Percentiles rank a stretch among this genome's conserved stretches.
Evolutionary conservation across 805 yeast species (phyloP).

Genomic region (Peterozyma toletana): DNA sequence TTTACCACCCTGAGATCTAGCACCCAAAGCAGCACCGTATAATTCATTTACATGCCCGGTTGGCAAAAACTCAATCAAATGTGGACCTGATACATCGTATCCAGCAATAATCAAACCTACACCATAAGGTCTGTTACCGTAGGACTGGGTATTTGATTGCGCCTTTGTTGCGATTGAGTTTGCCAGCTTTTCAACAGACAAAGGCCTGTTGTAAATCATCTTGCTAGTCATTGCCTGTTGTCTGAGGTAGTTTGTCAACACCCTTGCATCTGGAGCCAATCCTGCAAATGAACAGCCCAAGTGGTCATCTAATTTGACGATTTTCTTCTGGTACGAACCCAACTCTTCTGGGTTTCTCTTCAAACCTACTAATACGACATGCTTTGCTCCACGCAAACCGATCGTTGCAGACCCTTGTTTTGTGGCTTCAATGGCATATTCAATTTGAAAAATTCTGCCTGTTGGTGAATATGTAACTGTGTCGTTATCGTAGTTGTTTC

Average conservation of each 20-base stretch:
- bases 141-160: conserved; percentile 90
- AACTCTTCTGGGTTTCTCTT: conserved; percentile 96
- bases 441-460: conserved; percentile 85
- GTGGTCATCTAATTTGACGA: conserved; percentile 87
- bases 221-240: conserved; percentile 87
- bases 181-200: conserved; percentile 79
- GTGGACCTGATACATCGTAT: conserved; percentile 90
- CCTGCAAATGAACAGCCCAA: conserved; percentile 96
- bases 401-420: conserved; percentile 98
- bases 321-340: conserved; percentile 93
- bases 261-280: conserved; percentile 96
- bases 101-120: conserved; percentile 92
- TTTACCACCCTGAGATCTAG: conserved; percentile 97
- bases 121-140: conserved; percentile 97
- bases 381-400: conserved; percentile 78
- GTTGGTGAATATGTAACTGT: conserved; percentile 96
- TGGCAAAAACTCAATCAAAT: conserved; percentile 91
- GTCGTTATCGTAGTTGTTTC: conserved; percentile 98
- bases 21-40: conserved; percentile 93
- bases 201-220: conserved; percentile 79
- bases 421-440: conserved; percentile 89
- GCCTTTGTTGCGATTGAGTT: conserved; percentile 91
- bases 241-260: conserved; percentile 80
- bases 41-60: conserved; percentile 91
- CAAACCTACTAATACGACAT: conserved; percentile 88